phyloP scores from a whole-genome alignment of 441 rosid genomes.

The Populus hybrid region DNA sequence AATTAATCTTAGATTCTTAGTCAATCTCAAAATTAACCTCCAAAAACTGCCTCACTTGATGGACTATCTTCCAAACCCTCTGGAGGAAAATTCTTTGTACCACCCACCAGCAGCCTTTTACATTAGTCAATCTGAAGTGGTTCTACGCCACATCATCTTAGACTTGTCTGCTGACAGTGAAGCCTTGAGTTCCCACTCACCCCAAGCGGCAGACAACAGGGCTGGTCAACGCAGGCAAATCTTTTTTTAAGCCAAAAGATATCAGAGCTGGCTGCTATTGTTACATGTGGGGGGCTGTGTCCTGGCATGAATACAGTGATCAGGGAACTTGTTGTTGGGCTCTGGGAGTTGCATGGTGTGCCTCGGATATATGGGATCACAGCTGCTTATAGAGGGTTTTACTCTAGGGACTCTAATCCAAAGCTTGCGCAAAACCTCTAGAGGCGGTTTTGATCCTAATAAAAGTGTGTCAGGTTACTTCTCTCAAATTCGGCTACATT shows the following conservation, averaged over 20 bases:
- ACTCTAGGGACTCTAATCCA: conserved; percentile 54
- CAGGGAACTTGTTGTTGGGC: conserved; percentile 79
- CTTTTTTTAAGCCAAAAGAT: conserved; percentile 37
- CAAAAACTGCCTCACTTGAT: conserved; percentile 40
- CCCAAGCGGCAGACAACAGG: conserved; percentile 43
- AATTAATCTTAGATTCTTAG: not conserved
- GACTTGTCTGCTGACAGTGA: conserved; percentile 38
- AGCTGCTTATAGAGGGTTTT: conserved; percentile 87
- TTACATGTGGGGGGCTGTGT: conserved; percentile 89
- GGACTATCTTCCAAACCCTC: conserved; percentile 50
- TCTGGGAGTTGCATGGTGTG: conserved; percentile 84
- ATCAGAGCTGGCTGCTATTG: conserved; percentile 74
- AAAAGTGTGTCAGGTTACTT: conserved; percentile 74
- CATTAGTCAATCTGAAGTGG: conserved; percentile 47
- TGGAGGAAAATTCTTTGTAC: conserved; percentile 53
- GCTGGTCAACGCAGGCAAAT: conserved; percentile 73
- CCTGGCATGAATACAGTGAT: conserved; percentile 90
- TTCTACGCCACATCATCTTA: conserved; percentile 57
- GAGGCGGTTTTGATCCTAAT: conserved; percentile 69
- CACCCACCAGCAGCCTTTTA: conserved; percentile 66
- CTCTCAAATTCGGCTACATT: not conserved
- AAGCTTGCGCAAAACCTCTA: conserved; percentile 67
- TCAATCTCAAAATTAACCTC: conserved; percentile 13
- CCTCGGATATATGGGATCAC: conserved; percentile 60
- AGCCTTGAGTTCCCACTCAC: conserved; percentile 13